phyloP scores from a whole-genome alignment of 2,329 filamentous ascomycete species.

The Fusarium chuoi region DNA sequence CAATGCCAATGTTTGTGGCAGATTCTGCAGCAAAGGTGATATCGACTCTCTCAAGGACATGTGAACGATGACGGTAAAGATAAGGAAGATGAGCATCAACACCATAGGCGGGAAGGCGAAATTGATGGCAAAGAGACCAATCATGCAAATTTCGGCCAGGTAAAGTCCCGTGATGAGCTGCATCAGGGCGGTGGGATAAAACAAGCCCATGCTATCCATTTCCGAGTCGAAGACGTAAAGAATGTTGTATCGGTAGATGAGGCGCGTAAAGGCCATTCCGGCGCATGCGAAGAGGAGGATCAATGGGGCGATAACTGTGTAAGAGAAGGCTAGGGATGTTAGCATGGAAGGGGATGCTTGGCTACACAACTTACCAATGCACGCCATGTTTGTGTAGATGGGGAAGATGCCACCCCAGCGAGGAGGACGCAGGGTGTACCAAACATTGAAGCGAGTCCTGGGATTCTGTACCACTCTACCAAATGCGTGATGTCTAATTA shows the following conservation, averaged over 20 bases:
- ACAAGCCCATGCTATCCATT: constrained; percentile 87
- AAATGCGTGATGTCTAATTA: constrained; percentile 67
- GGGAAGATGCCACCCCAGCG: constrained; percentile 88
- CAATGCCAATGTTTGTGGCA: constrained; percentile 77
- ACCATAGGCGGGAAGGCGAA: constrained; percentile 74
- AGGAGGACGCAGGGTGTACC: constrained; percentile 76
- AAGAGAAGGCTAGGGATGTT: constrained; percentile 73
- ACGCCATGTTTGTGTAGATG: constrained; percentile 81
- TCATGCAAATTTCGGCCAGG: constrained; percentile 81
- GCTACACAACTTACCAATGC: constrained; percentile 70
- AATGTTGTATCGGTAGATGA: constrained; percentile 91
- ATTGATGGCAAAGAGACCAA: constrained; percentile 83
- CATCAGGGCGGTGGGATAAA: constrained; percentile 87
- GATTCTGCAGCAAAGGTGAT: constrained; percentile 78
- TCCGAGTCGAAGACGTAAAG: constrained; percentile 85
- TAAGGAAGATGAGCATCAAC: constrained; percentile 78
- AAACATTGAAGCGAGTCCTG: constrained; percentile 81
- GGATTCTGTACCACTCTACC: constrained; percentile 82
- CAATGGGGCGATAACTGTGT: constrained; percentile 86
- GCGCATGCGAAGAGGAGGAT: constrained; percentile 84
- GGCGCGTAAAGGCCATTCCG: constrained; percentile 83
- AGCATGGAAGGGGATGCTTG: not conserved
- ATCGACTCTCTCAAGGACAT: constrained; percentile 78
- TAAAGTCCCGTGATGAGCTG: constrained; percentile 89
- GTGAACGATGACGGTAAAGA: constrained; percentile 83